phyloP scores from a whole-genome alignment of 192 early-diverging fungal genomes.

The Nowakowskiella sp. region DNA sequence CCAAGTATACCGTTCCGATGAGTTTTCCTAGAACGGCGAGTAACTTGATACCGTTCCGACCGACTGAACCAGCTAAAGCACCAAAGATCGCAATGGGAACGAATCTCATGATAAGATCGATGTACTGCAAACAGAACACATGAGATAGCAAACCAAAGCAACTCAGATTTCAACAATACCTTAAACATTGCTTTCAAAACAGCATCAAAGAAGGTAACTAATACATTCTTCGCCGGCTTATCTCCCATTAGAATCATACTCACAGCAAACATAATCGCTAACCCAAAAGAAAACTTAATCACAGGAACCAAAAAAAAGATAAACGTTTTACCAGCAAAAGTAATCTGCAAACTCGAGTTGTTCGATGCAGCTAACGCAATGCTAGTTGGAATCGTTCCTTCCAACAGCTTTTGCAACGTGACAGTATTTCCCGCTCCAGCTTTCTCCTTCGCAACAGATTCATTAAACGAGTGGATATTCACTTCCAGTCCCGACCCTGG shows the following conservation, averaged over 20 bases:
- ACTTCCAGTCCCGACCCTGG: constrained; percentile 51
- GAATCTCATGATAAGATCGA: constrained; percentile 51
- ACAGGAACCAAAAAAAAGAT: too few species aligned
- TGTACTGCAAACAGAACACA: constrained; percentile 16
- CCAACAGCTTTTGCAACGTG: constrained; percentile 47
- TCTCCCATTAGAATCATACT: constrained; percentile 27
- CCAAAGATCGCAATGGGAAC: constrained; percentile 63
- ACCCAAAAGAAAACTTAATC: too few species aligned
- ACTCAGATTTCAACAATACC: constrained; percentile 23
- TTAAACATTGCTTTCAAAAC: constrained; percentile 60
- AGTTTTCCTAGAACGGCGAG: constrained; percentile 56
- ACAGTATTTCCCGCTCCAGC: constrained; percentile 18
- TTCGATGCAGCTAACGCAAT: constrained; percentile 45
- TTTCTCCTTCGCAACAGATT: constrained; percentile 4
- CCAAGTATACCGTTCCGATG: constrained; percentile 53
- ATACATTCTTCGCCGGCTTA: constrained; percentile 20
- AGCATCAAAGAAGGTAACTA: constrained; percentile 46
- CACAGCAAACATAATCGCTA: too few species aligned
- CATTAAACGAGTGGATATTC: constrained; percentile 5
- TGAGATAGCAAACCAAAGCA: constrained; percentile 9
- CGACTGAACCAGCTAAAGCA: constrained; percentile 52
- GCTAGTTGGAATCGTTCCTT: constrained; percentile 49
- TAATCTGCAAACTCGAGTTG: constrained; percentile 45
- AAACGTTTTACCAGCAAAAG: constrained; percentile 60
- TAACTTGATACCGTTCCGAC: constrained; percentile 47